Base-by-base conservation (phyloP, 371 early-diverging fungal species). In the Mortierella sp. region DNA sequence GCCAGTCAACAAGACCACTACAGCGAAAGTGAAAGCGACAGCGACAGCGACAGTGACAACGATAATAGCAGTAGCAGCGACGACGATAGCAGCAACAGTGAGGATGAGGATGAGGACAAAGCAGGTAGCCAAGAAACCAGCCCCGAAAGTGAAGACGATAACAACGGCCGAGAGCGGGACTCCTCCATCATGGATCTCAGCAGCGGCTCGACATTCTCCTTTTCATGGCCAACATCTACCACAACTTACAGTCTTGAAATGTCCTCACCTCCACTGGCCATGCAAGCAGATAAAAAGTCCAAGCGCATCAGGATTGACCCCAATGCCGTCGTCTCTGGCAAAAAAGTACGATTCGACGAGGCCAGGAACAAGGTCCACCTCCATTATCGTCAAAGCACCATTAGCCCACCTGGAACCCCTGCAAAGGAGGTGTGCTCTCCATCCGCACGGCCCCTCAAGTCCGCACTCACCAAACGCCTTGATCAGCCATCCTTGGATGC, bases 271-370 rank as follows among this genome's bases (percentile, higher is more conserved):
- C 19, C 54, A 43, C 49, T 71, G 34, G 65, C 71, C 26, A 26
- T 64, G 30, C 71, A 64, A 24, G 60, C 65, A 3, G 42, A 57
- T 51, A 67, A 62, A 24, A 59, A 39, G 28, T 50, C 67, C 38
- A 72, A 72, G 28, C 49, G 73, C 5, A 46, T 72, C 43, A 58
- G 73, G 26, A 24, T 72, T 8, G 57, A 59, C 52, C 55, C 67
- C 38, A 19, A 23, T 21, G 30, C 63, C 6, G 19, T 54, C 2
- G 21, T 61, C 30, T 14, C 30, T 14, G 46, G 14, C 43, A 62
- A 62, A 42, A 52, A 49, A 19, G 73, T 72, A 12, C 73, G 67
- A 16, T 72, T 72, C 46, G 67, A 72, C 54, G 60, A 62, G 38
- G 39, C 63, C 54, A 54, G 19, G 48, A 72, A 72, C 34, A 50